Conservation (phyloP, 345 rosid genomes). For the Heritiera fomes region DNA sequence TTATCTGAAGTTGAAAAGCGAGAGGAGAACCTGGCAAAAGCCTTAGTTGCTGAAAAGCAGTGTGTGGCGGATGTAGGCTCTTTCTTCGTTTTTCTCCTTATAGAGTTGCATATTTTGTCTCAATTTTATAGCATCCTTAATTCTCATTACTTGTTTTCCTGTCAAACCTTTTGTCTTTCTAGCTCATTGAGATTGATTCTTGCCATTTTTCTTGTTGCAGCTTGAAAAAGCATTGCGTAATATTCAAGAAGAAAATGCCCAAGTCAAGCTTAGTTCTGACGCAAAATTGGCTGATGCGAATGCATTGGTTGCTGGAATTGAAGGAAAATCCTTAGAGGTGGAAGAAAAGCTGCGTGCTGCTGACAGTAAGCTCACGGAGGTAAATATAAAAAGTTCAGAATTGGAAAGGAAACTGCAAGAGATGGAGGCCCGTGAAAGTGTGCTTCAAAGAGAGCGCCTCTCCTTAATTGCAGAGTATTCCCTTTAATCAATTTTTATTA, state of each 20-base stretch:
- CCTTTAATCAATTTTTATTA: conserved; percentile 10
- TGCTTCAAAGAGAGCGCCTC: conserved; percentile 60
- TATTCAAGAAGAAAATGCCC: conserved; percentile 50
- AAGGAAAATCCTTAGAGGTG: conserved; percentile 57
- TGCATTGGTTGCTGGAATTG: conserved; percentile 55
- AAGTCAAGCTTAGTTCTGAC: conserved; percentile 58
- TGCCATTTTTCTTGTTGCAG: conserved; percentile 37
- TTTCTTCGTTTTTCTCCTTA: conserved; percentile 3
- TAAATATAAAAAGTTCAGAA: conserved; percentile 56
- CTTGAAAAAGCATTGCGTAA: conserved; percentile 69
- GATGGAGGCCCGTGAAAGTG: conserved; percentile 63
- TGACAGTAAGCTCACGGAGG: conserved; percentile 66
- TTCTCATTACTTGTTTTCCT: background rate
- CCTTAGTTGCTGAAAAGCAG: conserved; percentile 58
- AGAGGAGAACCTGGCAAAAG: conserved; percentile 65
- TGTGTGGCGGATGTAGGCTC: conserved; percentile 62
- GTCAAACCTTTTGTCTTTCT: background rate
- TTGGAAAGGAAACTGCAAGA: conserved; percentile 73
- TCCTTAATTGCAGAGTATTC: conserved; percentile 70
- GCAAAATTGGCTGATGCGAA: conserved; percentile 62
- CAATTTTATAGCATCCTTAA: background rate
- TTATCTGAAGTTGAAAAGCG: conserved; percentile 68
- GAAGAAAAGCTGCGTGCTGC: conserved; percentile 55
- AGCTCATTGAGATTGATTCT: conserved; percentile 1
- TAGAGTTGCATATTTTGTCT: background rate